Evolutionary conservation across 306 rosid species (phyloP).

Genomic region (Rosa persica): DNA sequence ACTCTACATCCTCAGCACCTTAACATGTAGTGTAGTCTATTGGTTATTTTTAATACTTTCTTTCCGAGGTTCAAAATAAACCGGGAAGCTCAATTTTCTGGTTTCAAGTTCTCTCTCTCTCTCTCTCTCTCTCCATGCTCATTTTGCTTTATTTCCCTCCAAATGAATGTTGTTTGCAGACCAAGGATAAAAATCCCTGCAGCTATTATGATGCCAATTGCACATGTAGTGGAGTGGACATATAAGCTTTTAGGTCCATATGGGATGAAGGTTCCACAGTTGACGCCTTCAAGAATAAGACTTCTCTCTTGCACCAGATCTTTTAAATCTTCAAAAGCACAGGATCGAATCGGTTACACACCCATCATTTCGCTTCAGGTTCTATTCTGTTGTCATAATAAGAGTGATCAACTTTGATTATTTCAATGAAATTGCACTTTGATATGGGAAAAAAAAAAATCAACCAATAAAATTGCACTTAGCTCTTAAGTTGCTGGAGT

Average conservation of each 20-base stretch:
- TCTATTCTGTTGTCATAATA: conserved; percentile 25
- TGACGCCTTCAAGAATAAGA: conserved; percentile 93
- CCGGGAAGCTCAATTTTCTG: not conserved
- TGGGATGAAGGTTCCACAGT: conserved; percentile 97
- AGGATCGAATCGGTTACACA: conserved; percentile 71
- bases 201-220: conserved; percentile 77
- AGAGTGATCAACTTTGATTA: conserved; percentile 6
- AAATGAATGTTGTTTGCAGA: conserved; percentile 60
- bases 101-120: not conserved
- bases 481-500: not conserved
- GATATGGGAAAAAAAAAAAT: no score
- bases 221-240: conserved; percentile 73
- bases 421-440: conserved; percentile 8
- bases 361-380: conserved; percentile 88
- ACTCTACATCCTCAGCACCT: not conserved
- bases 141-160: conserved; percentile 20
- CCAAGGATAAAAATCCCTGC: conserved; percentile 88
- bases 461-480: not conserved
- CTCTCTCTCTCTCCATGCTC: not conserved
- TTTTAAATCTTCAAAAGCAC: conserved; percentile 84
- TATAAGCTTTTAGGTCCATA: conserved; percentile 85
- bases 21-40: not conserved
- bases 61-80: not conserved
- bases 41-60: not conserved
- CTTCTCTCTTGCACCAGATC: conserved; percentile 84